A percentile compares a stretch with the other conserved stretches of the same genome.
phyloP scores from a whole-genome alignment of 257 asterid genomes.

The Solanum bulbocastanum region DNA sequence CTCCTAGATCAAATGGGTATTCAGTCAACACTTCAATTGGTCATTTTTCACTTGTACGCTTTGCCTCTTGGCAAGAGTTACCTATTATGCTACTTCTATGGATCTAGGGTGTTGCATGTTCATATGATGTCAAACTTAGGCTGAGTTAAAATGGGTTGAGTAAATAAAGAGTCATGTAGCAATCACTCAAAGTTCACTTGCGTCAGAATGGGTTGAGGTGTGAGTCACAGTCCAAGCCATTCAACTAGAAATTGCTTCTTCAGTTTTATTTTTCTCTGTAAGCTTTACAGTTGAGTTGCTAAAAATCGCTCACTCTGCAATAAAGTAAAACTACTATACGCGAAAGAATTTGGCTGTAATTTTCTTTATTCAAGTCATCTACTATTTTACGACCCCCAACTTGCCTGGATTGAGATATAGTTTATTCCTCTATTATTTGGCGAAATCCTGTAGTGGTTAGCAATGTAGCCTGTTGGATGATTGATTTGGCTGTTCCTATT shows the following conservation, averaged over 20 bases:
- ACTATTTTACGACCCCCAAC: not conserved
- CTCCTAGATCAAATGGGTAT: not conserved
- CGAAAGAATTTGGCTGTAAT: not conserved
- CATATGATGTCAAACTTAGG: not conserved
- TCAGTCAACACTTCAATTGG: not conserved
- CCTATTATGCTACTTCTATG: not conserved
- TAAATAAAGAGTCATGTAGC: not conserved
- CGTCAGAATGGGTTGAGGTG: not conserved
- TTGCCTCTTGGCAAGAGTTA: not conserved
- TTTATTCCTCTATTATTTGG: not conserved
- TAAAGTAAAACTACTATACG: not conserved
- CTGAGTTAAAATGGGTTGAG: not conserved
- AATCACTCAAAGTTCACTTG: not conserved
- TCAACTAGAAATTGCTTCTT: not conserved
- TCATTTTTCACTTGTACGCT: not conserved
- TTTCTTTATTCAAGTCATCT: not conserved
- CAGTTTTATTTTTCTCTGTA: not conserved
- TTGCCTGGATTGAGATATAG: not conserved
- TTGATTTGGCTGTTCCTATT: not conserved
- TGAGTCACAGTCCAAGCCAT: not conserved
- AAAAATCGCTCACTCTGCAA: not conserved
- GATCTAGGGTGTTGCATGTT: not conserved
- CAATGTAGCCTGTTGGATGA: not conserved
- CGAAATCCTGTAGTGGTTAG: not conserved
- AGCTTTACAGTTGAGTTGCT: not conserved